Evolutionary conservation across 805 yeast genomes (phyloP), one percentile per base, ranked within the genome.

Genomic region (Lachancea cidri): DNA sequence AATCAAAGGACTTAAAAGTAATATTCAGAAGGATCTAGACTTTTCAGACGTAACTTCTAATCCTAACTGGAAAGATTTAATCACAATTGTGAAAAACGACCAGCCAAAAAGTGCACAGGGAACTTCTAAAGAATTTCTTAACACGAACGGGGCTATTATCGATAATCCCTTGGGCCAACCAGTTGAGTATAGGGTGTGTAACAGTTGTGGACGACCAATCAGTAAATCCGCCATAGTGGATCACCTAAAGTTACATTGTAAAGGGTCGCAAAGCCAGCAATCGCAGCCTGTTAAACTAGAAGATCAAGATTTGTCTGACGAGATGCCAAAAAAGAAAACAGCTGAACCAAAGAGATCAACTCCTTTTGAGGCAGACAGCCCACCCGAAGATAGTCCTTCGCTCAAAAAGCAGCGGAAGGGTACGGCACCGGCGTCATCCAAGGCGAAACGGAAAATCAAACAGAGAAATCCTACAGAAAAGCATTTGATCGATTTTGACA

Each of bases 401-500:
- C 24, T 33, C 34, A 42, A 42, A 33, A 52, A 50, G 36, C 50
- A 54, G 40, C 46, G 53, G 32, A 46, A 54, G 24, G 29, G 34
- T 5, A 38, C 54, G 16, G 35, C 58, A 17, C 53, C 54, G 8
- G 46, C 49, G 5, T 39, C 40, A 7, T 41, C 38, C 43, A 60
- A 42, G 55, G 65, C 49, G 50, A 65, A 48, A 55, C 56, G 60
- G 58, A 71, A 60, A 68, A 75, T 53, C 38, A 76, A 24, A 62
- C 72, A 33, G 64, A 79, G 36, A 80, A 83, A 62, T 71, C 80
- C 43, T 76, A 85, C 64, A 83, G 89, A 18, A 89, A 95, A 3
- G 88, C 64, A 58, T 36, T 36, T 54, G n/a, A 59, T 88, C 17
- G 95, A 88, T 61, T 94, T 88, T 36, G 95, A 88, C 57, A 78